Conservation (phyloP, 1,284 basidiomycete species). For the Hemileia vastatrix region DNA sequence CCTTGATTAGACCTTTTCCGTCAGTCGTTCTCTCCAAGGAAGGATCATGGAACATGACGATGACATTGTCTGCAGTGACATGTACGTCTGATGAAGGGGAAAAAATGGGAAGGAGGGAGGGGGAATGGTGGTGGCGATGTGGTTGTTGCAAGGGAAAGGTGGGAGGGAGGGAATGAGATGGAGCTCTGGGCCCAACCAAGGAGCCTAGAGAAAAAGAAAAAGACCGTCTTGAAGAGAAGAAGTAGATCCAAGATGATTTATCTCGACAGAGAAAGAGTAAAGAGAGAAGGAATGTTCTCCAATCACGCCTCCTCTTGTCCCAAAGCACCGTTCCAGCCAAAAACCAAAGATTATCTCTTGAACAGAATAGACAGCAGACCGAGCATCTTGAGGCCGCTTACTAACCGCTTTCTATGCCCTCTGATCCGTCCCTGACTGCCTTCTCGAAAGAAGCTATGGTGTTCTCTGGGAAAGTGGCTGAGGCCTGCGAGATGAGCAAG, state of each 20-base stretch:
- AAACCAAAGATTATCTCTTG: too few species aligned
- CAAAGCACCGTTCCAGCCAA: too few species aligned
- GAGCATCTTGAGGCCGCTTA: conserved; percentile 13
- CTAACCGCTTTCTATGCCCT: conserved; percentile 77
- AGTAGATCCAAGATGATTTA: too few species aligned
- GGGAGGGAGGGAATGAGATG: not conserved
- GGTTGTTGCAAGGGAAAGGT: not conserved
- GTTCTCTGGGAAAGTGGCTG: conserved; percentile 74
- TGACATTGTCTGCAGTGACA: conserved; percentile 76
- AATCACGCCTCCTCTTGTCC: too few species aligned
- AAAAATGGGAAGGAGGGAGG: too few species aligned
- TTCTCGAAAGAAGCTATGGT: conserved; percentile 83
- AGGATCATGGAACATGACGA: conserved; percentile 93
- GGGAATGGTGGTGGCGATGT: not conserved
- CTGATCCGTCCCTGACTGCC: conserved; percentile 82
- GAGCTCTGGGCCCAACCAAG: not conserved
- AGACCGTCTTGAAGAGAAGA: too few species aligned
- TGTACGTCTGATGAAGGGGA: conserved; percentile 68
- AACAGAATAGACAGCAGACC: too few species aligned
- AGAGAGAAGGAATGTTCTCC: too few species aligned
- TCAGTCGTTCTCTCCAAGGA: conserved; percentile 53
- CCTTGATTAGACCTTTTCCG: conserved; percentile 50
- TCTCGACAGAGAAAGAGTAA: too few species aligned
- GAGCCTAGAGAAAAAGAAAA: not conserved
- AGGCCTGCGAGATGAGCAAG: conserved; percentile 54